These are phyloP conservation scores for Diaporthe amygdali DNA, from an alignment of 2,329 filamentous ascomycete species.

Conservation along the genomic window DNA sequence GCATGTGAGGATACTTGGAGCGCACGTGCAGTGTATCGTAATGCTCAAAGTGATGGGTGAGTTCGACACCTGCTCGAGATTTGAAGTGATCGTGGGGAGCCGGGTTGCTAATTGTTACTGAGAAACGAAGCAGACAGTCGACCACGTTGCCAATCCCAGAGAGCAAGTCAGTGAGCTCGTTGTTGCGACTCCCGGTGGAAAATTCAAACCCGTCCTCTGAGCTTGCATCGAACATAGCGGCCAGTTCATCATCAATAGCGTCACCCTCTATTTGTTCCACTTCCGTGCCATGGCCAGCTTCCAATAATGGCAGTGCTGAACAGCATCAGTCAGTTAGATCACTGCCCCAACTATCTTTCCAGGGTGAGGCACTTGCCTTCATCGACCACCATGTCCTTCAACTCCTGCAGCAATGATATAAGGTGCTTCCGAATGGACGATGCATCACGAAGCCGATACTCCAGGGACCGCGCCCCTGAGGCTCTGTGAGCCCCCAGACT, in stretches of 20 bases:
- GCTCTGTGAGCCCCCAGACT: neutral
- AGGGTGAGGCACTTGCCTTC: slow-evolving; percentile 5
- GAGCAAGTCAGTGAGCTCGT: neutral
- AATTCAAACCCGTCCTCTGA: too few relatives aligned
- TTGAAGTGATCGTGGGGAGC: slow-evolving; percentile 5
- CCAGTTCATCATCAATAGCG: neutral
- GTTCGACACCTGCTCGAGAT: neutral
- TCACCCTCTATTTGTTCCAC: neutral
- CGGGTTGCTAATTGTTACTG: slow-evolving; percentile 6
- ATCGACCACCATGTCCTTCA: neutral
- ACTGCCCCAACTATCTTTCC: too few relatives aligned
- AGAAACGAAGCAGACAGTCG: neutral
- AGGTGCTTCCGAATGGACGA: neutral
- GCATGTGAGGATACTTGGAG: neutral
- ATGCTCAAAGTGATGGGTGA: neutral
- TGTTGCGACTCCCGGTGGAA: too few relatives aligned
- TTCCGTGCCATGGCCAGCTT: too few relatives aligned
- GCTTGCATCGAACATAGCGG: neutral
- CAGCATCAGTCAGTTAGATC: too few relatives aligned
- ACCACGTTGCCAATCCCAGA: neutral
- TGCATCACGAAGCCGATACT: slow-evolving; percentile 13
- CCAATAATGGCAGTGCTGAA: too few relatives aligned
- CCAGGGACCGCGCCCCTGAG: neutral
- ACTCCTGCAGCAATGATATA: neutral
- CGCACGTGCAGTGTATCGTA: neutral